Conservation (phyloP, 169 alveolate genomes). For the Plasmodium gaboni region DNA sequence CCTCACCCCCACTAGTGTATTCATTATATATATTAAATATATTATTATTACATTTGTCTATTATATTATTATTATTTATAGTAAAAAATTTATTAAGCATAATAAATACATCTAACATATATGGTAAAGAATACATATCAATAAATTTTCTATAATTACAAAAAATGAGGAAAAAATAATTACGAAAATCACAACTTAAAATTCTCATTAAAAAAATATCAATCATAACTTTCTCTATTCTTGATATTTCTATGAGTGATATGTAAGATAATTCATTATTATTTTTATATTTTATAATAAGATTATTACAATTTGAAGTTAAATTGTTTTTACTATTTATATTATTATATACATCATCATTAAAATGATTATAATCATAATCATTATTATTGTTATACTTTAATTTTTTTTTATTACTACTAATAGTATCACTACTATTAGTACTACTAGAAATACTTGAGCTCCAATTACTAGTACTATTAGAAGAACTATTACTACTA, state of each 20-base stretch:
- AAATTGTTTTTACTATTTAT: no score
- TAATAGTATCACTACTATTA: no score
- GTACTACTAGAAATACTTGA: no score
- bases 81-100: constrained; percentile 29
- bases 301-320: background rate
- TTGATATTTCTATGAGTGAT: constrained; percentile 43
- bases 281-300: constrained; percentile 25
- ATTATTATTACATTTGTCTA: background rate
- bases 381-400: no score
- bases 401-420: no score
- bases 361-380: no score
- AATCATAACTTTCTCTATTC: constrained; percentile 56
- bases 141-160: constrained; percentile 70
- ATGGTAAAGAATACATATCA: constrained; percentile 75
- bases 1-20: background rate
- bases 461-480: no score
- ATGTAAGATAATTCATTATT: constrained; percentile 21
- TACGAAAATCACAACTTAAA: constrained; percentile 66
- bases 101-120: constrained; percentile 53
- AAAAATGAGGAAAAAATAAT: constrained; percentile 43
- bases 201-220: constrained; percentile 62
- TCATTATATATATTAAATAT: background rate
- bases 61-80: constrained; percentile 20
- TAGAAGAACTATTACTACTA: no score
- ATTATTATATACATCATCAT: no score